Evolutionary conservation across 75 land plant species (phyloP).

Genomic region (Pinus taeda): DNA sequence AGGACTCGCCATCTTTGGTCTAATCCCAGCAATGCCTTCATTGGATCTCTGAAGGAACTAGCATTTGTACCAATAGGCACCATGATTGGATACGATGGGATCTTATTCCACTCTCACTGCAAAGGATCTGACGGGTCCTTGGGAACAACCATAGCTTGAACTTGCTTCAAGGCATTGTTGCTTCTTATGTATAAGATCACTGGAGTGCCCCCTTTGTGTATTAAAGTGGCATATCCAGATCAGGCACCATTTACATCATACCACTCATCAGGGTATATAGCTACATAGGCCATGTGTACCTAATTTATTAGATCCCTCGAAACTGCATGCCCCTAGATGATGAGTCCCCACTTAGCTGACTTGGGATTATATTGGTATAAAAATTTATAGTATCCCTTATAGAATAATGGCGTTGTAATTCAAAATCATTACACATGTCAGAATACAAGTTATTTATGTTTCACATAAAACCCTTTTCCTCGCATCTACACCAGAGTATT

Average conservation of each 20-base stretch:
- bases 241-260: slow-evolving; percentile 65
- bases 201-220: slow-evolving; percentile 29
- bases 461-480: too few relatives aligned
- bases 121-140: slow-evolving; percentile 24
- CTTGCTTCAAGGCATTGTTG: slow-evolving; percentile 10
- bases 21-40: slow-evolving; percentile 36
- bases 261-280: slow-evolving; percentile 29
- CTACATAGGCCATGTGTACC: slow-evolving; percentile 23
- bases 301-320: slow-evolving; percentile 42
- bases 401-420: slow-evolving; percentile 39
- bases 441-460: too few relatives aligned
- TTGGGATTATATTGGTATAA: slow-evolving; percentile 52
- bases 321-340: slow-evolving; percentile 52
- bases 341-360: slow-evolving; percentile 37
- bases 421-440: background rate
- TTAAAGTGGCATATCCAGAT: slow-evolving; percentile 68
- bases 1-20: slow-evolving; percentile 34
- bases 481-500: too few relatives aligned
- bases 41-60: slow-evolving; percentile 43
- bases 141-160: slow-evolving; percentile 32
- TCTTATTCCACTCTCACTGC: slow-evolving; percentile 33
- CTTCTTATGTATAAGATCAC: slow-evolving; percentile 59
- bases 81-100: slow-evolving; percentile 34
- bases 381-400: slow-evolving; percentile 43
- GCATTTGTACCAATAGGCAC: slow-evolving; percentile 13